Percentiles rank a stretch among this genome's conserved stretches.
Evolutionary conservation across 1,284 basidiomycete species (phyloP).

Genomic region (Malassezia vespertilionis): DNA sequence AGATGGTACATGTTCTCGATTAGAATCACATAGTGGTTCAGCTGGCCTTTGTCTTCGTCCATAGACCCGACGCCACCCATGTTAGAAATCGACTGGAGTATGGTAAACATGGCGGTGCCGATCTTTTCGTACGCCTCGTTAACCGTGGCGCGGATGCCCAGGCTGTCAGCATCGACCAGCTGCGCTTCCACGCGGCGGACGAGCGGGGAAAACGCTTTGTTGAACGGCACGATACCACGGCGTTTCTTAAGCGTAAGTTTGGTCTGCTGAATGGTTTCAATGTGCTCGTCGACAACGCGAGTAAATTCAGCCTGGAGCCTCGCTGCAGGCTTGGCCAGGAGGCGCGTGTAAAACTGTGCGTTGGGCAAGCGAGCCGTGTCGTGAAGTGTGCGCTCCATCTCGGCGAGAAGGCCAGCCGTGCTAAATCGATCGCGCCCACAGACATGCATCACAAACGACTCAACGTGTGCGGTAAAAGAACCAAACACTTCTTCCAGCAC

Average conservation of each 20-base stretch:
- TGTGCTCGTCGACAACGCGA: slow-evolving; percentile 56
- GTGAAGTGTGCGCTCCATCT: slow-evolving; percentile 64
- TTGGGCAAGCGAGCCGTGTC: slow-evolving; percentile 52
- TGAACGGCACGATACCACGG: slow-evolving; percentile 81
- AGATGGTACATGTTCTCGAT: slow-evolving; percentile 97
- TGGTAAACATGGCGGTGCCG: slow-evolving; percentile 77
- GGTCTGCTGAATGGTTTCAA: slow-evolving; percentile 66
- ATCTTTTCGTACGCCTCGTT: slow-evolving; percentile 78
- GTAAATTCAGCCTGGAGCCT: slow-evolving; percentile 23
- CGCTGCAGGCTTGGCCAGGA: slow-evolving; percentile 68
- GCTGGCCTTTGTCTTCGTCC: slow-evolving; percentile 70
- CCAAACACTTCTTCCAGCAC: slow-evolving; percentile 93
- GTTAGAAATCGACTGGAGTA: slow-evolving; percentile 83
- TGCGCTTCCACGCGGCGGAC: slow-evolving; percentile 74
- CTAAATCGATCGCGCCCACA: slow-evolving; percentile 54
- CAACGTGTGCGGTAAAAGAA: slow-evolving; percentile 72
- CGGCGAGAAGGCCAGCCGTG: slow-evolving; percentile 70
- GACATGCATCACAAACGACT: slow-evolving; percentile 55
- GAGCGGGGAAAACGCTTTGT: slow-evolving; percentile 82
- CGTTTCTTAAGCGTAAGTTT: slow-evolving; percentile 84
- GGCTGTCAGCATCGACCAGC: slow-evolving; percentile 57
- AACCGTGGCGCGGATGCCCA: slow-evolving; percentile 67
- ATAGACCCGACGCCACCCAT: slow-evolving; percentile 56
- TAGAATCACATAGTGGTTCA: slow-evolving; percentile 90
- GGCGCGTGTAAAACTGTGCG: background rate